These are phyloP conservation scores for Endothia cerciana DNA, from an alignment of 2,329 filamentous ascomycete species.

Conservation along the genomic window DNA sequence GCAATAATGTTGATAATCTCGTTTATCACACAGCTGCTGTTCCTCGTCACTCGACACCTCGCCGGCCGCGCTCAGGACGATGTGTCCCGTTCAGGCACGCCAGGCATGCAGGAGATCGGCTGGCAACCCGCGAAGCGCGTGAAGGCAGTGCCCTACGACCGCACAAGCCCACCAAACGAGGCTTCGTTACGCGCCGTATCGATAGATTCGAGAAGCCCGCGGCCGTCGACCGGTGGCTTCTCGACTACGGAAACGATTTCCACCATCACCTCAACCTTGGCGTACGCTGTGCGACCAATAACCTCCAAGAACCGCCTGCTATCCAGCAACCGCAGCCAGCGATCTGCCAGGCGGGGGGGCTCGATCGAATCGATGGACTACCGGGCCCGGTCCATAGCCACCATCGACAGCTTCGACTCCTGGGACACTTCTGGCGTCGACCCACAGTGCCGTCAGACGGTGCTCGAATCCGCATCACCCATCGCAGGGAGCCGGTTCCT, in stretches of 20 bases:
- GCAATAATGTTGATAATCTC: constrained; percentile 50
- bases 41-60: constrained; percentile 51
- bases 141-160: constrained; percentile 58
- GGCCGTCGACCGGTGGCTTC: constrained; percentile 49
- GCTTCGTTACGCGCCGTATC: constrained; percentile 41
- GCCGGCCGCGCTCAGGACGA: constrained; percentile 39
- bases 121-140: constrained; percentile 43
- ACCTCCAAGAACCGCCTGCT: constrained; percentile 61
- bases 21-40: constrained; percentile 52
- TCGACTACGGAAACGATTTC: constrained; percentile 50
- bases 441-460: constrained; percentile 61
- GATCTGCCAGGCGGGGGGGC: constrained; percentile 42
- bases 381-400: constrained; percentile 40
- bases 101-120: constrained; percentile 40
- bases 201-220: constrained; percentile 45
- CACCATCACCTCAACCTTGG: constrained; percentile 54
- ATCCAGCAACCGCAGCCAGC: constrained; percentile 39
- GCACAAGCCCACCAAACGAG: constrained; percentile 43
- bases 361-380: constrained; percentile 53
- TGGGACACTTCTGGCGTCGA: constrained; percentile 76
- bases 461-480: constrained; percentile 54
- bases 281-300: constrained; percentile 55
- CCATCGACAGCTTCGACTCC: constrained; percentile 70
- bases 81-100: constrained; percentile 35
- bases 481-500: constrained; percentile 54